Conservation (phyloP, 805 yeast species). For the Jamesozyma gamospora region DNA sequence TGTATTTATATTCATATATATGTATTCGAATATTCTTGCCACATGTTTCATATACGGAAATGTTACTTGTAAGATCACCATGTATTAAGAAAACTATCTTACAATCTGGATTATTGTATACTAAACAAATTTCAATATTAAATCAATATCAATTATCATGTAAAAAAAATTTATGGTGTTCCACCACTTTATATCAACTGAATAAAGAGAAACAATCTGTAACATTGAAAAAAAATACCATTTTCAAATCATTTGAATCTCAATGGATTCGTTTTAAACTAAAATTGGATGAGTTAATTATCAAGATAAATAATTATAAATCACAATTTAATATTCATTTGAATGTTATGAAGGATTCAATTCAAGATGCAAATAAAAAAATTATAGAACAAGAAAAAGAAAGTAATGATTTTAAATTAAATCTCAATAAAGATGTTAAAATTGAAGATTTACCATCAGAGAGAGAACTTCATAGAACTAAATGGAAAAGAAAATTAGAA, state of each 20-base stretch:
- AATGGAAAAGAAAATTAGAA: constrained; percentile 37
- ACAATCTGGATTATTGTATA: too few relatives aligned
- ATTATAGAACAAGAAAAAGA: constrained; percentile 31
- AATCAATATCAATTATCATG: background rate
- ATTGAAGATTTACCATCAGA: constrained; percentile 38
- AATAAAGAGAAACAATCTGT: too few relatives aligned
- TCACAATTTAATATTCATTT: constrained; percentile 14
- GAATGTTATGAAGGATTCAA: constrained; percentile 27
- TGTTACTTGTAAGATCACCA: too few relatives aligned
- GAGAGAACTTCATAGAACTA: constrained; percentile 32
- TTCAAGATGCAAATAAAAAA: constrained; percentile 31
- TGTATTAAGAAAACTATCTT: too few relatives aligned
- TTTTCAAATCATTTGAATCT: background rate
- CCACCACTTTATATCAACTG: too few relatives aligned
- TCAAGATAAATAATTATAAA: constrained; percentile 7
- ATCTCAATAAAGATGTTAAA: constrained; percentile 31
- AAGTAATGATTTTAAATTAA: constrained; percentile 24
- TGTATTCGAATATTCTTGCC: too few relatives aligned
- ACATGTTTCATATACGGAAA: too few relatives aligned
- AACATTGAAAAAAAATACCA: too few relatives aligned
- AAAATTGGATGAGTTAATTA: background rate
- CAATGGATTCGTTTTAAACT: background rate
- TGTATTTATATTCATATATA: too few relatives aligned
- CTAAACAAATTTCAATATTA: background rate
- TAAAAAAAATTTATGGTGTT: background rate